Evolutionary conservation across 805 yeast species (phyloP).

Genomic region (Metschnikowia cubensis): DNA sequence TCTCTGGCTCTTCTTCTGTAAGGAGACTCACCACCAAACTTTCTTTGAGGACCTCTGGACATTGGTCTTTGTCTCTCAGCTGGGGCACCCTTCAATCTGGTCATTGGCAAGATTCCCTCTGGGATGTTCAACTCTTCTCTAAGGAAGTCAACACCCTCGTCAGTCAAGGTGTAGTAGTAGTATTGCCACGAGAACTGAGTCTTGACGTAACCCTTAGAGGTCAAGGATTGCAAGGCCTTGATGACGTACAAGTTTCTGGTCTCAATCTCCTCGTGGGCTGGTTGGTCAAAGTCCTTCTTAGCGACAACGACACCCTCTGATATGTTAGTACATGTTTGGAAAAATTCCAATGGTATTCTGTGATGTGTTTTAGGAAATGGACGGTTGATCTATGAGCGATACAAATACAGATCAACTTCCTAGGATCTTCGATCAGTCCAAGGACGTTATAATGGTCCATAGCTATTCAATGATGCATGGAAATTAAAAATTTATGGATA

Average conservation of each 20-base stretch:
- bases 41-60: constrained; percentile 43
- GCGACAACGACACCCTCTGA: constrained; percentile 99
- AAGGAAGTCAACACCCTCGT: constrained; percentile 98
- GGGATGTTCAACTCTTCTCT: constrained; percentile 98
- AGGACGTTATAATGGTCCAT: too few relatives aligned
- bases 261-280: constrained; percentile 97
- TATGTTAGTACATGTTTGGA: constrained; percentile 19
- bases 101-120: constrained; percentile 96
- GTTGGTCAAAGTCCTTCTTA: constrained; percentile 96
- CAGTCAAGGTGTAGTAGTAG: constrained; percentile 99
- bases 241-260: constrained; percentile 95
- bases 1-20: constrained; percentile 66
- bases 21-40: constrained; percentile 33
- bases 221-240: constrained; percentile 98
- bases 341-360: background rate
- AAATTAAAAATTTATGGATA: too few relatives aligned
- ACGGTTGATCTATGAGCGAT: background rate
- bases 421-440: too few relatives aligned
- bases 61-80: constrained; percentile 63
- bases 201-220: constrained; percentile 98
- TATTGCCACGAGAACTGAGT: constrained; percentile 99
- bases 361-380: background rate
- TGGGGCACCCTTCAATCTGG: constrained; percentile 93
- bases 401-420: background rate
- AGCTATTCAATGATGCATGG: too few relatives aligned